Evolutionary conservation across 768 basidiomycete species (phyloP), one percentile per base, ranked within the genome.

Genomic region (Coprinopsis cinerea): DNA sequence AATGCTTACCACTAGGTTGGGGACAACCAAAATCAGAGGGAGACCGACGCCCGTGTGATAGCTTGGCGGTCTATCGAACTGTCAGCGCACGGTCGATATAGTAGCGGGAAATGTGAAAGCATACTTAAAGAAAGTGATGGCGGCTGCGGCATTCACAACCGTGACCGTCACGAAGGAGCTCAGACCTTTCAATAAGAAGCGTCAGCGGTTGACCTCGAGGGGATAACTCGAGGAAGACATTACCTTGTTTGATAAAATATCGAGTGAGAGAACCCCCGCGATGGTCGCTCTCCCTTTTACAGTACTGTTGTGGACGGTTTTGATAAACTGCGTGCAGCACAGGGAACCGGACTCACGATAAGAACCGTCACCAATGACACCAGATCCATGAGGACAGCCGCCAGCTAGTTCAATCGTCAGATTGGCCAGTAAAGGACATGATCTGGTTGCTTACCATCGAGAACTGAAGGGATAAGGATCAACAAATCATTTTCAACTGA

Each of bases 171-270:
- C 56, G 52, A 70, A 73, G 2, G 67, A 61, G 7, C 54, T 50
- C 1, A 72, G 55, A 22, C 71, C 72, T 72, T 23, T 7, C 13
- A 22, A 9, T 15, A 26, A 14, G 23, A 28, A 32, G 27, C 23
- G 23, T 28, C 45, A 36, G 37, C 15, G 45, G 15, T 18, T 26
- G 27, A 6, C 14, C 28, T 10, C n/a, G 23, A 20, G 17, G 2
- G 25, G 25, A 27, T 18, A 4, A 22, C 49, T 17, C n/a, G n/a
- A n/a, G n/a, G n/a, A n/a, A n/a, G n/a, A n/a, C 27, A 36, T 22
- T 32, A 65, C 72, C 72, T 64, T 73, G 72, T 25, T 53, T 60
- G 11, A 70, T 58, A 47, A 73, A 70, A 48, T 68, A 68, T 2
- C 42, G 26, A 17, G 41, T 41, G 7, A 50, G 42, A 10, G 42